A percentile compares a stretch with the other conserved stretches of the same genome.
These are phyloP conservation scores for Patellifolia procumbens DNA, from an alignment of 179 eudicot species.

Conservation along the genomic window DNA sequence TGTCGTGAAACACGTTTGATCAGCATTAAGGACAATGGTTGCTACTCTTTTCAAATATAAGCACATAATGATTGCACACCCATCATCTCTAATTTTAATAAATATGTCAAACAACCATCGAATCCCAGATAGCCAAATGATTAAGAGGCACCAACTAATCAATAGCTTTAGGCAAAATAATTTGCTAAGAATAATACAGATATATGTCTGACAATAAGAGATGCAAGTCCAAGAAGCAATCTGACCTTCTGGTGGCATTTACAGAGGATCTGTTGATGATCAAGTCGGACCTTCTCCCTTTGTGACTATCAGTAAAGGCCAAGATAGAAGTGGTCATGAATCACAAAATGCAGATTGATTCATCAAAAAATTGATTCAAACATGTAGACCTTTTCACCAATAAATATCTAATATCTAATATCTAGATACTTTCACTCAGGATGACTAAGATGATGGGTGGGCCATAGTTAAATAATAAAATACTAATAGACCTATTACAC, in stretches of 20 bases:
- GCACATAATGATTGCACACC: not conserved
- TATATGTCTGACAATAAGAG: not conserved
- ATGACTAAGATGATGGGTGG: not conserved
- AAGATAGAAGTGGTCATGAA: not conserved
- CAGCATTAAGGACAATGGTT: not conserved
- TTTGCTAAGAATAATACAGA: not conserved
- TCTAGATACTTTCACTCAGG: not conserved
- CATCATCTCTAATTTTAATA: not conserved
- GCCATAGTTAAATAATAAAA: not conserved
- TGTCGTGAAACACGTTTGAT: not conserved
- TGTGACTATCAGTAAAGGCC: slow-evolving; percentile 38
- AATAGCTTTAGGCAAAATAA: not conserved
- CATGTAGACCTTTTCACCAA: not conserved
- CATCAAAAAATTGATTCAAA: not conserved
- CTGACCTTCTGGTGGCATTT: slow-evolving; percentile 78
- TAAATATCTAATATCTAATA: not conserved
- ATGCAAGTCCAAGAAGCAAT: not conserved
- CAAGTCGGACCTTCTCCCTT: slow-evolving; percentile 67
- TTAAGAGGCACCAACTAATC: not conserved
- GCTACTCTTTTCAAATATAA: not conserved
- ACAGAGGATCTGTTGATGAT: slow-evolving; percentile 74
- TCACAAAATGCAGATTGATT: not conserved
- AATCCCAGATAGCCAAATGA: not conserved
- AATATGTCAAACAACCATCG: not conserved
- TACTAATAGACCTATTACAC: not conserved